Percentiles rank a stretch among this genome's conserved stretches.
phyloP scores from a whole-genome alignment of 2,329 filamentous ascomycete species.

The Chalaropsis ovoidea region DNA sequence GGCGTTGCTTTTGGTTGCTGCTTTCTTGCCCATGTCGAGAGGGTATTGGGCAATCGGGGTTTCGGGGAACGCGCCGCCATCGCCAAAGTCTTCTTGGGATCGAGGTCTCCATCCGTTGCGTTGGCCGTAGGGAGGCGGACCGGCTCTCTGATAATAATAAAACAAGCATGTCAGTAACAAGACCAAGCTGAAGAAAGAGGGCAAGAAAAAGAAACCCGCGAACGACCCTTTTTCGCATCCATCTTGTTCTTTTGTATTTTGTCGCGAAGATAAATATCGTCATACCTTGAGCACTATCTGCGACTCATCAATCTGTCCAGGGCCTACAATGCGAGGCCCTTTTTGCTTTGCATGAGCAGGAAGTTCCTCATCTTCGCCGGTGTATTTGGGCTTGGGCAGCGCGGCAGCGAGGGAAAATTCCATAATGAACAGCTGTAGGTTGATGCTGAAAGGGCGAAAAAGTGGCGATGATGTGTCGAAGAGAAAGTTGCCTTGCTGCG shows the following conservation, averaged over 20 bases:
- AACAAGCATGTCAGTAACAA: not conserved
- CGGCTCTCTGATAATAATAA: slow-evolving; percentile 50
- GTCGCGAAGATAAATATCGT: slow-evolving; percentile 18
- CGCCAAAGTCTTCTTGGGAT: slow-evolving; percentile 80
- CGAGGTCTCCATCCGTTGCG: slow-evolving; percentile 85
- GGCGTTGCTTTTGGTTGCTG: slow-evolving; percentile 64
- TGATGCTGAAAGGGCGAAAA: not conserved
- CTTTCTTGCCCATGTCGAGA: slow-evolving; percentile 84
- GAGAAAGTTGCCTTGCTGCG: not conserved
- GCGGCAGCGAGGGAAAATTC: slow-evolving; percentile 64
- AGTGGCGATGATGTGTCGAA: not conserved
- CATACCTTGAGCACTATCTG: slow-evolving; percentile 69
- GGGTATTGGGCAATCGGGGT: slow-evolving; percentile 91
- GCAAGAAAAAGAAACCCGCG: not conserved
- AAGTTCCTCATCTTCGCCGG: slow-evolving; percentile 75
- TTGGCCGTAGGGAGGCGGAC: slow-evolving; percentile 79
- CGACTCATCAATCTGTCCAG: slow-evolving; percentile 69
- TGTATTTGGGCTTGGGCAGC: slow-evolving; percentile 83
- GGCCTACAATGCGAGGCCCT: slow-evolving; percentile 72
- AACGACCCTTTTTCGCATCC: too few species aligned
- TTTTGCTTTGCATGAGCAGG: slow-evolving; percentile 60
- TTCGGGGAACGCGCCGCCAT: slow-evolving; percentile 93
- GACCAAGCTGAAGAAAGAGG: too few species aligned
- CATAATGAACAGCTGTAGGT: slow-evolving; percentile 34
- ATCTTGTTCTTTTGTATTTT: not conserved